Conservation (phyloP, 768 basidiomycete species). For the Gyrodon lividus region DNA sequence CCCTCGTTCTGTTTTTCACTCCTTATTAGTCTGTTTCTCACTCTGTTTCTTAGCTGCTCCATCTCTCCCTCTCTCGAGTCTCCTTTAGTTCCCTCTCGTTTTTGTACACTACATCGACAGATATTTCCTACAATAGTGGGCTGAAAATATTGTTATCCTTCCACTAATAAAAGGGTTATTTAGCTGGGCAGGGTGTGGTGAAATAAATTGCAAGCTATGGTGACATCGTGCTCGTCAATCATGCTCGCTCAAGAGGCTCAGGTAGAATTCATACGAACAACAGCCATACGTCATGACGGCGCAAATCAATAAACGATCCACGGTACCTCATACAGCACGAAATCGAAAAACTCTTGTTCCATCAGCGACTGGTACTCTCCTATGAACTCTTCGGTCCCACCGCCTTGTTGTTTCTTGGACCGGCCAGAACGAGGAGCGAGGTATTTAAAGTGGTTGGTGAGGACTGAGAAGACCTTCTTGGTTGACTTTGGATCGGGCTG, state of each 20-base stretch:
- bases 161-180: constrained; percentile 51
- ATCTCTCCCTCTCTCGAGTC: constrained; percentile 24
- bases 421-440: constrained; percentile 67
- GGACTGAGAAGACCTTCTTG: constrained; percentile 70
- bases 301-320: constrained; percentile 69
- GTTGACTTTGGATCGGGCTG: constrained; percentile 86
- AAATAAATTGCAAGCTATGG: neutral
- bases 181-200: constrained; percentile 13
- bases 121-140: constrained; percentile 52
- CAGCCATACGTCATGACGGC: neutral
- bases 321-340: constrained; percentile 90
- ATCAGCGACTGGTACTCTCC: constrained; percentile 92
- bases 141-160: constrained; percentile 61
- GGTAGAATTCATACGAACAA: neutral
- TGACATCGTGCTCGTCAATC: neutral
- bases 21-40: constrained; percentile 5
- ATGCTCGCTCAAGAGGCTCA: neutral
- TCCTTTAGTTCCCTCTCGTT: constrained; percentile 21
- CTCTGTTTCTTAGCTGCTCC: constrained; percentile 20
- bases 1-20: neutral
- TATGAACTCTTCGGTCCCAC: constrained; percentile 62
- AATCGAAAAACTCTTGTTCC: constrained; percentile 96
- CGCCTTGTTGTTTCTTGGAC: constrained; percentile 35
- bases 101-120: constrained; percentile 44
- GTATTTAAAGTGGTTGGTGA: constrained; percentile 80